phyloP scores from a whole-genome alignment of 768 basidiomycete genomes.

The Phanerochaete carnosa region DNA sequence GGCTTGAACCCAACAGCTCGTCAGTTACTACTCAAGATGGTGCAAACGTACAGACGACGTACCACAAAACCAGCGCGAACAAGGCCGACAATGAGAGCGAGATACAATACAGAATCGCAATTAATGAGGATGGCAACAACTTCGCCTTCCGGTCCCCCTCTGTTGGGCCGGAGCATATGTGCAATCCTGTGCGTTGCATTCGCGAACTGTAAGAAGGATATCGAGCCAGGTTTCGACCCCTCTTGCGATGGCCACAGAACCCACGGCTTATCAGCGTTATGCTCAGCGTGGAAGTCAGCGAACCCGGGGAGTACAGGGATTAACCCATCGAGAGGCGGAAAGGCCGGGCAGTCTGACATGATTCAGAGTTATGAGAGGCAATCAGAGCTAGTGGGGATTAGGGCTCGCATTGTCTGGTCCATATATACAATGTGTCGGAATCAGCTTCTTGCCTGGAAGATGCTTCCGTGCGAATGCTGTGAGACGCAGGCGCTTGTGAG shows the following conservation, averaged over 20 bases:
- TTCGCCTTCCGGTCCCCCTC: conserved; percentile 1
- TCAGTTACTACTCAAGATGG: neutral
- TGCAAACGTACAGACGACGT: neutral
- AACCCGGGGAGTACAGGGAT: neutral
- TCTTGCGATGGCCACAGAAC: conserved; percentile 3
- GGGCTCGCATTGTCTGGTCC: neutral
- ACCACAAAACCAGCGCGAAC: conserved; percentile 7
- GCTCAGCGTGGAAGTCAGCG: conserved; percentile 3
- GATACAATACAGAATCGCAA: conserved; percentile 12
- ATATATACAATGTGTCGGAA: neutral
- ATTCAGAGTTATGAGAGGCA: neutral
- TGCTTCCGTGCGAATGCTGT: neutral
- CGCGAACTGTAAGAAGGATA: neutral
- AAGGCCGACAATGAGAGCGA: conserved; percentile 8
- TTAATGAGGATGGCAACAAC: conserved; percentile 11
- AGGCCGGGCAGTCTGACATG: neutral
- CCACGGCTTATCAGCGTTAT: neutral
- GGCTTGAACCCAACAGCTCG: neutral
- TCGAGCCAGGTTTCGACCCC: neutral
- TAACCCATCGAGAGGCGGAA: conserved; percentile 2
- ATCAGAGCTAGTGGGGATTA: neutral
- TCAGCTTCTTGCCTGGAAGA: neutral
- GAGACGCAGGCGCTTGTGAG: too few species aligned
- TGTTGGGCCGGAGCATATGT: neutral
- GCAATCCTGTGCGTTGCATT: conserved; percentile 7